Conservation (phyloP, 345 rosid genomes). For the Garcia nutans region DNA sequence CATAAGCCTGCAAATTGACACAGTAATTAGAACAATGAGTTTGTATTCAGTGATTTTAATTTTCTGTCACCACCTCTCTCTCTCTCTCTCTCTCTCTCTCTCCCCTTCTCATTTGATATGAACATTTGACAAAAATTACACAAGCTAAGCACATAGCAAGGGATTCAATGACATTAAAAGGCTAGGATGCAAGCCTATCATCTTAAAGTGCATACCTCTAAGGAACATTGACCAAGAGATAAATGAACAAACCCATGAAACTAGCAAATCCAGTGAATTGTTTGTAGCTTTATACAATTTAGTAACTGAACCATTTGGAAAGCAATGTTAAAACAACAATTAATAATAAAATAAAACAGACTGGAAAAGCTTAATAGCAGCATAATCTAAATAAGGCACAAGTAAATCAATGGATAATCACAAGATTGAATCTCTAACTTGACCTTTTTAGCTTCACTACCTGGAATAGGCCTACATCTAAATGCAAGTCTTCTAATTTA, state of each 20-base stretch:
- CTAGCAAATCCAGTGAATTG: background rate
- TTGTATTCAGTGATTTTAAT: background rate
- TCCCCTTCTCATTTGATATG: background rate
- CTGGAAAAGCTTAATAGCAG: background rate
- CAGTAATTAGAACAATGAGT: background rate
- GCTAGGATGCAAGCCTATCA: background rate
- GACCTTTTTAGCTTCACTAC: background rate
- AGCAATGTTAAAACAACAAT: no score
- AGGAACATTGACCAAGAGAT: background rate
- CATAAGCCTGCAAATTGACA: conserved; percentile 68
- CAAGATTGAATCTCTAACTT: background rate
- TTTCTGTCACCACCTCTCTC: background rate
- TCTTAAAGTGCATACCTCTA: background rate
- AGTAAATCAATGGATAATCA: background rate
- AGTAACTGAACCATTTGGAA: background rate
- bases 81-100: background rate
- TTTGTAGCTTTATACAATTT: background rate
- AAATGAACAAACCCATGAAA: background rate
- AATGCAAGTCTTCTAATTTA: background rate
- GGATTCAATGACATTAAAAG: background rate
- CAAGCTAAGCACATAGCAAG: background rate
- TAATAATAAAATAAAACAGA: background rate
- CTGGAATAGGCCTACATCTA: background rate
- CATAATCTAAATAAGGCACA: background rate
- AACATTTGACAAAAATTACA: background rate